Conservation (phyloP, 1,139 yeast genomes). For the Scheffersomyces cryptocercus region DNA sequence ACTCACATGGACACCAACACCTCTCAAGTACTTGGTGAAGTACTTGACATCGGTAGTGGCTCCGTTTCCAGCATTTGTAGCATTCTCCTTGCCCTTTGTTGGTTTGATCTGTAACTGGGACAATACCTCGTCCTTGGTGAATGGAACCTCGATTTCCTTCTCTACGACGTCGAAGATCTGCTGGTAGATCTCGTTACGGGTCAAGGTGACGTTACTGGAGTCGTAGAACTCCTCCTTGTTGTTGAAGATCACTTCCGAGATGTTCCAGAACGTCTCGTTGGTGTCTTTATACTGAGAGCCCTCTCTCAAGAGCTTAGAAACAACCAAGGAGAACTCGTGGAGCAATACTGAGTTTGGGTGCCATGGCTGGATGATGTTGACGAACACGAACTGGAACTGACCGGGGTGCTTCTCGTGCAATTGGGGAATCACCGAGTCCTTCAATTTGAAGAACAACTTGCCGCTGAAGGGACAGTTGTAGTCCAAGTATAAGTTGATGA, state of each 20-base stretch:
- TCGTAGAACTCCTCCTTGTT: conserved; percentile 62
- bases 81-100: conserved; percentile 21
- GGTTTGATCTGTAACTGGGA: conserved; percentile 29
- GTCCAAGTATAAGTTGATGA: conserved; percentile 62
- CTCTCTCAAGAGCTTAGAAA: conserved; percentile 58
- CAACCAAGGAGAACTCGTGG: conserved; percentile 74
- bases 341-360: conserved; percentile 69
- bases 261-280: conserved; percentile 58
- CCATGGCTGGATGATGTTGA: conserved; percentile 85
- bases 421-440: conserved; percentile 53
- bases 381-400: conserved; percentile 56
- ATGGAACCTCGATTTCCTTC: conserved; percentile 31
- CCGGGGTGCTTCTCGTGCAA: conserved; percentile 49
- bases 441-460: conserved; percentile 59
- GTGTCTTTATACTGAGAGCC: conserved; percentile 17
- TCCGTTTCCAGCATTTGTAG: conserved; percentile 58
- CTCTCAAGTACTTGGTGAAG: conserved; percentile 71
- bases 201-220: conserved; percentile 52
- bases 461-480: conserved; percentile 78
- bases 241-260: conserved; percentile 55
- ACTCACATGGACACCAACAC: conserved; percentile 78
- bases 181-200: conserved; percentile 58
- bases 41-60: conserved; percentile 67
- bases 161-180: conserved; percentile 55
- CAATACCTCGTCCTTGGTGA: conserved; percentile 40